Conservation (phyloP, 2,329 filamentous ascomycete genomes). For the Cladorrhinum sp. region DNA sequence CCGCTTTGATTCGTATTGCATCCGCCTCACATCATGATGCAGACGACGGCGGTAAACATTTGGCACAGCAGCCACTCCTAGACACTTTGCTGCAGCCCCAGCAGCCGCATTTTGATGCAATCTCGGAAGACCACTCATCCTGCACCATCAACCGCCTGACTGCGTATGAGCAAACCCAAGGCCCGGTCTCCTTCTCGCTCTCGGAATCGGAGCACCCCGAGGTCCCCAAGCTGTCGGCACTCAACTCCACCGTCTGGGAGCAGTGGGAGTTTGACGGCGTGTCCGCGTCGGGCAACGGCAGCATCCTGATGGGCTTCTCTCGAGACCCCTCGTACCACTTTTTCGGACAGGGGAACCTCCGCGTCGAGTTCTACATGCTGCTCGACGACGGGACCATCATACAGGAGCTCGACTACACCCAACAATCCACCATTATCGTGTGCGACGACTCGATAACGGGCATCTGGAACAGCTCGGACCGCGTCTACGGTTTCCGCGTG, state of each 20-base stretch:
- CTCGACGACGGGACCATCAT: slow-evolving; percentile 9
- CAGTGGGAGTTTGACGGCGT: slow-evolving; percentile 21
- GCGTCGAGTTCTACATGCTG: slow-evolving; percentile 10
- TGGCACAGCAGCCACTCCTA: background rate
- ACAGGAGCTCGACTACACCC: slow-evolving; percentile 13
- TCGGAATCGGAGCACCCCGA: slow-evolving; percentile 1
- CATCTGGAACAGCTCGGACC: slow-evolving; percentile 9
- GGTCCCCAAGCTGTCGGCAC: slow-evolving; percentile 8
- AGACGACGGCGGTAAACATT: background rate
- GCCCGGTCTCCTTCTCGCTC: background rate
- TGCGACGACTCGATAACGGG: slow-evolving; percentile 7
- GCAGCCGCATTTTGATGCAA: background rate
- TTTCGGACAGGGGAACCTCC: slow-evolving; percentile 18
- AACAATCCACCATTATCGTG: slow-evolving; percentile 6
- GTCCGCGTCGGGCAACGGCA: slow-evolving; percentile 1
- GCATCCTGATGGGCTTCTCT: slow-evolving; percentile 12
- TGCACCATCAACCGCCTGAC: background rate
- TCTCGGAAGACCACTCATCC: background rate
- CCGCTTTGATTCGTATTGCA: background rate
- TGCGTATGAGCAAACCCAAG: background rate
- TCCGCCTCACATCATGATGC: background rate
- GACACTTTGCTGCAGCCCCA: background rate
- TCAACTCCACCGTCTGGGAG: slow-evolving; percentile 17
- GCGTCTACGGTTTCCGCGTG: slow-evolving; percentile 9
- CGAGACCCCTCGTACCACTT: slow-evolving; percentile 15